Base-by-base conservation (phyloP, 495 filamentous ascomycete species). In the Tuber borchii region DNA sequence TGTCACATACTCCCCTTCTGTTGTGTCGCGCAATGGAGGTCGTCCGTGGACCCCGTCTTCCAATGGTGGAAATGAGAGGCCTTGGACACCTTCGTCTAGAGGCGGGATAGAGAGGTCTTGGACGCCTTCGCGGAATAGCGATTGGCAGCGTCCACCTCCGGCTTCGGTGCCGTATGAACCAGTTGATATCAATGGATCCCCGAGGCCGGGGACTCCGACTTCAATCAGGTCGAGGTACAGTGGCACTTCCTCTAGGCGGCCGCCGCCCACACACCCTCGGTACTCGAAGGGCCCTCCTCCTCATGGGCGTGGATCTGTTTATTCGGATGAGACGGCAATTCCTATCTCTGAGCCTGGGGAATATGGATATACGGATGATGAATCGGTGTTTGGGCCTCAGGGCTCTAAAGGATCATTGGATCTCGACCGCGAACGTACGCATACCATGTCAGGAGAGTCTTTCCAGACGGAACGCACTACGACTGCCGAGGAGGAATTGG, bases 181-280 rank as follows among this genome's bases (percentile, higher is more conserved):
- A 0, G 88, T 90, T 26, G 93, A 97, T 80, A 83, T 97, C 72
- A 95, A 97, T 82, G 95, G 95, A 12, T 93, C 88, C 56, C 94
- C 95, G 14, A 86, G 95, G 76, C 95, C 95, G 19, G 95, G 95
- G 2, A 97, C 95, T 2, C 93, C 95, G 14, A 48, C 73, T 9
- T 76, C 74, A n/a, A 68, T 56, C 6, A 44, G 78, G 6, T 93
- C 92, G 51, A 87, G 89, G 80, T 97, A 97, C 81, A 91, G 93
- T 48, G 91, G 93, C 16, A 94, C 69, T 70, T 79, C 92, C 77
- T 92, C 93, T 12, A 88, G 92, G 70, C 87, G 93, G 76, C 94
- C 94, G n/a, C 84, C 97, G n/a, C 95, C 94, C 20, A 93, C 93
- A 2, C 93, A 94, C 43, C 95, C 95, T 8, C 85, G 95, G n/a